A percentile compares a stretch with the other conserved stretches of the same genome.
Evolutionary conservation across 495 filamentous ascomycete genomes (phyloP).

Genomic region (Xylaria cubensis): DNA sequence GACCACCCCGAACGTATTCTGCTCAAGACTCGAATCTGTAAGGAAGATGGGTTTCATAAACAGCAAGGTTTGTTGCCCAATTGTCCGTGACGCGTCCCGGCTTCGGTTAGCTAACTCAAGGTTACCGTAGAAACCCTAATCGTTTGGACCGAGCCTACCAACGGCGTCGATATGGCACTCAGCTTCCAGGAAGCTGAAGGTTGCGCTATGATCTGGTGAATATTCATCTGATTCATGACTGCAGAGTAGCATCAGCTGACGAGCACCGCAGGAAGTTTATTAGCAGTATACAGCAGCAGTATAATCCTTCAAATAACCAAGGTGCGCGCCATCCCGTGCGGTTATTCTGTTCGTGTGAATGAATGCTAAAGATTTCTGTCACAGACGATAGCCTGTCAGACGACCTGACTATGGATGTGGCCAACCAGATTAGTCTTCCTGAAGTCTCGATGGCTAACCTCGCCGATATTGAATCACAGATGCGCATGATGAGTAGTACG

Average conservation of each 20-base stretch:
- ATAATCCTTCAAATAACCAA: constrained; percentile 37
- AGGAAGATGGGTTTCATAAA: constrained; percentile 97
- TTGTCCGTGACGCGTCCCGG: neutral
- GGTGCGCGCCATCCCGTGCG: constrained; percentile 31
- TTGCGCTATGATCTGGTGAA: constrained; percentile 87
- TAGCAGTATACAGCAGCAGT: constrained; percentile 74
- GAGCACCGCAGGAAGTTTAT: constrained; percentile 79
- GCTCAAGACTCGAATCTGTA: constrained; percentile 87
- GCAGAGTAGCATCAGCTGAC: constrained; percentile 11
- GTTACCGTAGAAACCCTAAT: constrained; percentile 82
- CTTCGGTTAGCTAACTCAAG: constrained; percentile 36
- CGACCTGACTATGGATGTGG: constrained; percentile 71
- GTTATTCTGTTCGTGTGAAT: neutral
- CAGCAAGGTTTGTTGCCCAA: constrained; percentile 79
- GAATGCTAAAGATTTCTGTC: constrained; percentile 17
- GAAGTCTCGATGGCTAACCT: constrained; percentile 79
- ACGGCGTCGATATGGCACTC: constrained; percentile 92
- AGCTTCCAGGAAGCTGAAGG: constrained; percentile 98
- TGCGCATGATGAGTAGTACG: constrained; percentile 76
- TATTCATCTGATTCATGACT: constrained; percentile 33
- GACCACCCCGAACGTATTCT: constrained; percentile 83
- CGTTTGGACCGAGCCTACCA: constrained; percentile 88
- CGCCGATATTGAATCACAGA: constrained; percentile 78
- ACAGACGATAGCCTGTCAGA: constrained; percentile 91
- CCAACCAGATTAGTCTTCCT: constrained; percentile 75